A percentile compares a stretch with the other conserved stretches of the same genome.
Conservation (phyloP, 2,329 filamentous ascomycete genomes). For the Tolypocladium sp. region DNA sequence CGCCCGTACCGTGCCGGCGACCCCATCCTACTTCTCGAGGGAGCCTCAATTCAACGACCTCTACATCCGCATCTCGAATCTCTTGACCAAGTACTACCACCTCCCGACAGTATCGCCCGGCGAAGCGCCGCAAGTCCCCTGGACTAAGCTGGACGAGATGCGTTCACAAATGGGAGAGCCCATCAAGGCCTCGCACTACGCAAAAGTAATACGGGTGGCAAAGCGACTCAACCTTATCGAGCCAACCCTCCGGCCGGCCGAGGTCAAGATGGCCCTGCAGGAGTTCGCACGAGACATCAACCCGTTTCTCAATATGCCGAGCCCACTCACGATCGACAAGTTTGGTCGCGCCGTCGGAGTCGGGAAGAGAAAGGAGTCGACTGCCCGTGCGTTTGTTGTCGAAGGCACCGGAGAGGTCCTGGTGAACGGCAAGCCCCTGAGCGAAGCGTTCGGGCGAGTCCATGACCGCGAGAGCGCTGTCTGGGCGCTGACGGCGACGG, state of each 20-base stretch:
- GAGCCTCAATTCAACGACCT: slow-evolving; percentile 81
- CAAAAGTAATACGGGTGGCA: slow-evolving; percentile 64
- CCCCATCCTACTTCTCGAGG: slow-evolving; percentile 90
- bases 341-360: slow-evolving; percentile 71
- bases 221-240: slow-evolving; percentile 80
- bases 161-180: slow-evolving; percentile 61
- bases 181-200: slow-evolving; percentile 70
- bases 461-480: slow-evolving; percentile 92
- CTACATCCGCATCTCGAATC: slow-evolving; percentile 61
- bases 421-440: slow-evolving; percentile 82
- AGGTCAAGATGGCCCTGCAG: slow-evolving; percentile 55
- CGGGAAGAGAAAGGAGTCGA: slow-evolving; percentile 80
- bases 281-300: slow-evolving; percentile 70
- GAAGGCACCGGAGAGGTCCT: slow-evolving; percentile 87
- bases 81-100: slow-evolving; percentile 62
- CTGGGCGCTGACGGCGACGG: slow-evolving; percentile 79
- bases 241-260: slow-evolving; percentile 62
- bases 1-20: slow-evolving; percentile 71
- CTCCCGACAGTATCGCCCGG: slow-evolving; percentile 60
- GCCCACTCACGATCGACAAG: slow-evolving; percentile 59
- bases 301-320: slow-evolving; percentile 54
- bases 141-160: slow-evolving; percentile 73
- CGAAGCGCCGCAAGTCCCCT: slow-evolving; percentile 65
- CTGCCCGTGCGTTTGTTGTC: slow-evolving; percentile 77
- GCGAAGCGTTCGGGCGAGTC: slow-evolving; percentile 72